These are phyloP conservation scores for Cyclotella baltica DNA, from an alignment of 108 stramenopile species.

Conservation along the genomic window DNA sequence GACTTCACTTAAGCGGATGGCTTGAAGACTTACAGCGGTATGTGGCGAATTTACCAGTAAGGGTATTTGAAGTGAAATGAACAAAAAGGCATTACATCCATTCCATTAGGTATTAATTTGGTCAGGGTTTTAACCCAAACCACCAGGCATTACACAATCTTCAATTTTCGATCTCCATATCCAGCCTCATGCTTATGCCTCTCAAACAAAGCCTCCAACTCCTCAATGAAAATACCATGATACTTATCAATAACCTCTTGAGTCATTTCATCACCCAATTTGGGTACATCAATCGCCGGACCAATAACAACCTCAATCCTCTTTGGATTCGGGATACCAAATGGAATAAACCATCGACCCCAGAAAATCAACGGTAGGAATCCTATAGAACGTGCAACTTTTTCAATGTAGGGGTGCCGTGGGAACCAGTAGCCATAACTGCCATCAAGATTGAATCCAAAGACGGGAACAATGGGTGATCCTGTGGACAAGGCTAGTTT, in stretches of 20 bases:
- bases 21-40: no score
- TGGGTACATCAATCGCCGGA: conserved; percentile 54
- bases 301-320: conserved; percentile 57
- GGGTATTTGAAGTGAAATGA: no score
- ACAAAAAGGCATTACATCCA: no score
- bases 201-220: conserved; percentile 59
- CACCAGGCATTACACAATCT: conserved; percentile 42
- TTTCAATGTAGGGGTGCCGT: conserved; percentile 39
- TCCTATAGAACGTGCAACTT: conserved; percentile 49
- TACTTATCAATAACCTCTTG: conserved; percentile 54
- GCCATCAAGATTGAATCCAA: conserved; percentile 73
- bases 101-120: no score
- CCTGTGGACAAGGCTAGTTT: conserved; percentile 79
- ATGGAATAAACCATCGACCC: conserved; percentile 56
- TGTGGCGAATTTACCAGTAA: no score
- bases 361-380: conserved; percentile 58
- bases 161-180: conserved; percentile 57
- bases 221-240: conserved; percentile 55
- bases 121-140: not conserved
- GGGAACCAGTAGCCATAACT: conserved; percentile 57
- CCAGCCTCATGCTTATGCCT: conserved; percentile 60
- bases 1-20: no score
- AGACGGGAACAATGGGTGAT: conserved; percentile 83
- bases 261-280: conserved; percentile 40
- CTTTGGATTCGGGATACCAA: conserved; percentile 57